Percentiles rank a stretch among this genome's conserved stretches.
phyloP scores from a whole-genome alignment of 208 protist species.

The Trypanosoma mega region DNA sequence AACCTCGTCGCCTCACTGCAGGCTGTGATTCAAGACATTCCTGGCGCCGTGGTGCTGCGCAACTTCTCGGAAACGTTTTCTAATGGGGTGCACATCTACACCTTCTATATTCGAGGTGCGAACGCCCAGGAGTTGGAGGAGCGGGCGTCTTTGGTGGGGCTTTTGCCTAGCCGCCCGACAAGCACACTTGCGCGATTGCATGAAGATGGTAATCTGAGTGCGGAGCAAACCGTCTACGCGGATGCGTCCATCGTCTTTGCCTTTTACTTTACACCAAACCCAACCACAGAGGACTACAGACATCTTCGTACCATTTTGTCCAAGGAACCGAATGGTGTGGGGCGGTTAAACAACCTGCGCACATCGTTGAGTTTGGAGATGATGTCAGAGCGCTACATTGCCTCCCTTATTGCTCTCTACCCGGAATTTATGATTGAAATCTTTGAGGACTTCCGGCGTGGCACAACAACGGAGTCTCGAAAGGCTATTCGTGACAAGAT shows the following conservation, averaged over 20 bases:
- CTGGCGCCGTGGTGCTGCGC: constrained; percentile 43
- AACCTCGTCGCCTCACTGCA: constrained; percentile 72
- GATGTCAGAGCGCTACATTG: constrained; percentile 88
- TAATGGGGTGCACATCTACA: constrained; percentile 79
- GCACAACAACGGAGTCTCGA: constrained; percentile 53
- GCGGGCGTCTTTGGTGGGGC: constrained; percentile 53
- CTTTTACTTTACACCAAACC: constrained; percentile 90
- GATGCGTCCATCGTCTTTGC: constrained; percentile 74
- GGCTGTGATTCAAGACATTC: constrained; percentile 67
- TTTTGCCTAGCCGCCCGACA: constrained; percentile 68
- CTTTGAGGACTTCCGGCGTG: constrained; percentile 89
- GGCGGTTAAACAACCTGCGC: constrained; percentile 88
- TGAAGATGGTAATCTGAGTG: constrained; percentile 50
- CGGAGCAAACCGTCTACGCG: constrained; percentile 72
- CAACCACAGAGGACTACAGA: constrained; percentile 76
- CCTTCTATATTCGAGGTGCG: constrained; percentile 53
- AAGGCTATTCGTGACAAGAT: constrained; percentile 62
- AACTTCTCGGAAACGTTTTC: constrained; percentile 72
- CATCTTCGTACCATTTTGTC: constrained; percentile 56
- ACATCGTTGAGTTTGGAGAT: constrained; percentile 77
- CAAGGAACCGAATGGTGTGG: constrained; percentile 79
- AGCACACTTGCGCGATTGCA: constrained; percentile 73
- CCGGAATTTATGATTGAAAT: constrained; percentile 85
- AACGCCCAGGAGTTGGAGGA: constrained; percentile 39
- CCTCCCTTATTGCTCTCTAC: constrained; percentile 74